These are phyloP conservation scores for Metarhizium guizhouense DNA, from an alignment of 2,329 filamentous ascomycete genomes.

Conservation along the genomic window DNA sequence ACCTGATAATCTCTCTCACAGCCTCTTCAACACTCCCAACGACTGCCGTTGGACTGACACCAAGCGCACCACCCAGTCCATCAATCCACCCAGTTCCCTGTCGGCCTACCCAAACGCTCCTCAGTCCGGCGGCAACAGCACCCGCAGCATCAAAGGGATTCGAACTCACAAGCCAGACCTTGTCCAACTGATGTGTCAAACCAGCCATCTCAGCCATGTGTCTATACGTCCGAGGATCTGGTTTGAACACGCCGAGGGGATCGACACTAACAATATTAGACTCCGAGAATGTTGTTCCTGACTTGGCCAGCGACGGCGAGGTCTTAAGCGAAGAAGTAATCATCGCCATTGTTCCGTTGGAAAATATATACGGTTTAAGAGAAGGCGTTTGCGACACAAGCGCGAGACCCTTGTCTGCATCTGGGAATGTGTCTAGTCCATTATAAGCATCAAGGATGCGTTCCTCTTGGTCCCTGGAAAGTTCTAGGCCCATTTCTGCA, in stretches of 20 bases:
- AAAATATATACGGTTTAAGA: slow-evolving; percentile 55
- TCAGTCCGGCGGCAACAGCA: slow-evolving; percentile 28
- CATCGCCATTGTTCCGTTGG: slow-evolving; percentile 60
- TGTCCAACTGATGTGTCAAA: slow-evolving; percentile 31
- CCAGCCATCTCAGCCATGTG: slow-evolving; percentile 44
- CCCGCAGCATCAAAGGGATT: slow-evolving; percentile 70
- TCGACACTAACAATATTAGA: slow-evolving; percentile 48
- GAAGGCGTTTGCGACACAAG: slow-evolving; percentile 28
- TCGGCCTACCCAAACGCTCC: slow-evolving; percentile 12
- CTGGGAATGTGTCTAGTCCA: slow-evolving; percentile 53
- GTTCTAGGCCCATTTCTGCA: slow-evolving; percentile 40
- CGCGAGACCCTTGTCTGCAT: slow-evolving; percentile 46
- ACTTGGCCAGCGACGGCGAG: slow-evolving; percentile 45
- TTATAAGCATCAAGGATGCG: slow-evolving; percentile 56
- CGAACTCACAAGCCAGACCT: slow-evolving; percentile 60
- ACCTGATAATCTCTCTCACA: not conserved
- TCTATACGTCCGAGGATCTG: slow-evolving; percentile 51
- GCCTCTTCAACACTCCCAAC: not conserved
- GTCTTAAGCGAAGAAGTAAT: slow-evolving; percentile 48
- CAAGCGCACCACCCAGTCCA: not conserved
- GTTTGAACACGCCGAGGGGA: slow-evolving; percentile 54
- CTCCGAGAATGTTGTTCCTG: slow-evolving; percentile 15
- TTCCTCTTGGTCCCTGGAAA: slow-evolving; percentile 34
- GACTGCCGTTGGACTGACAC: not conserved
- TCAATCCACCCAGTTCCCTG: slow-evolving; percentile 10